Percentiles rank a stretch among this genome's conserved stretches.
phyloP scores from a whole-genome alignment of 352 stramenopile species.

The Phytophthora tubulina region DNA sequence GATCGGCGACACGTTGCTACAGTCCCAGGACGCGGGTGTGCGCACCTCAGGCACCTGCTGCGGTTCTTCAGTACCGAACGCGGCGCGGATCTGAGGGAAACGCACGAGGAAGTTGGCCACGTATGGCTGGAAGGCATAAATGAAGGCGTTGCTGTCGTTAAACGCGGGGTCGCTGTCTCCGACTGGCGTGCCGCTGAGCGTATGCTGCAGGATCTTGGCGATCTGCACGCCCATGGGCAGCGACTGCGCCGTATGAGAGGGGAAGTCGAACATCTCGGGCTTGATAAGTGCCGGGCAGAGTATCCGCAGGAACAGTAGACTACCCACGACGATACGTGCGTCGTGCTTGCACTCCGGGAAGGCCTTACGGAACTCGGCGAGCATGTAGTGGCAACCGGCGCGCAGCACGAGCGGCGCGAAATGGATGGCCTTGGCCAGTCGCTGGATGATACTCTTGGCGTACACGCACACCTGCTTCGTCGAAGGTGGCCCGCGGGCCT shows the following conservation, averaged over 20 bases:
- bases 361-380: slow-evolving; percentile 72
- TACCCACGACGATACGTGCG: slow-evolving; percentile 78
- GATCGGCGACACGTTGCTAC: slow-evolving; percentile 41
- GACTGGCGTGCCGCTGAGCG: slow-evolving; percentile 67
- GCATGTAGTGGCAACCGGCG: slow-evolving; percentile 74
- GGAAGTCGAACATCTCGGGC: slow-evolving; percentile 83
- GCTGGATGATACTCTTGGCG: slow-evolving; percentile 70
- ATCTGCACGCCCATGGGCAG: slow-evolving; percentile 73
- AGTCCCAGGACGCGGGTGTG: slow-evolving; percentile 37
- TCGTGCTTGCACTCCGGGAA: slow-evolving; percentile 74
- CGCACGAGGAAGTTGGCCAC: slow-evolving; percentile 68
- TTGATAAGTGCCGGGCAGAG: slow-evolving; percentile 85
- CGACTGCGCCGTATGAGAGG: slow-evolving; percentile 59
- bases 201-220: slow-evolving; percentile 85
- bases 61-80: slow-evolving; percentile 38
- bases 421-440: slow-evolving; percentile 75
- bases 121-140: slow-evolving; percentile 69
- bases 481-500: slow-evolving; percentile 31
- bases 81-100: slow-evolving; percentile 64
- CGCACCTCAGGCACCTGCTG: slow-evolving; percentile 31
- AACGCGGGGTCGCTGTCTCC: slow-evolving; percentile 58
- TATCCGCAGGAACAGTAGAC: slow-evolving; percentile 80
- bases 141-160: slow-evolving; percentile 68
- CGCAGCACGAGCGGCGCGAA: slow-evolving; percentile 80
- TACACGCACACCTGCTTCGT: slow-evolving; percentile 60